These are phyloP conservation scores for Aspergillus latus DNA, from an alignment of 2,329 filamentous ascomycete species.

Conservation along the genomic window DNA sequence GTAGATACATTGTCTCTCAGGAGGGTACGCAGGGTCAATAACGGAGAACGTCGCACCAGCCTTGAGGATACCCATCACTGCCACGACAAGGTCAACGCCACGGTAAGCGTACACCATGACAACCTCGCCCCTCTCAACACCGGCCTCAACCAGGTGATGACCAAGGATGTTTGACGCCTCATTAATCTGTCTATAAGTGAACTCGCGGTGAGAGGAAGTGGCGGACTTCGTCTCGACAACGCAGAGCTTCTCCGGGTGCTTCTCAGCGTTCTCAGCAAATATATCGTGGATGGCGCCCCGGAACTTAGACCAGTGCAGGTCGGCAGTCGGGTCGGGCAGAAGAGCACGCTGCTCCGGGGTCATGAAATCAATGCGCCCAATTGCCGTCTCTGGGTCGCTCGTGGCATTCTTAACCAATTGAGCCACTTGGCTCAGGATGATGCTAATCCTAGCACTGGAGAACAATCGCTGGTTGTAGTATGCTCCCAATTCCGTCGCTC, in stretches of 20 bases:
- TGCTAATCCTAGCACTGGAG: slow-evolving; percentile 46
- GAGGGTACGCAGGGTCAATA: slow-evolving; percentile 80
- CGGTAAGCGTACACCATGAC: slow-evolving; percentile 91
- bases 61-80: slow-evolving; percentile 73
- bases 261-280: slow-evolving; percentile 54
- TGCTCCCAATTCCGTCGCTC: slow-evolving; percentile 37
- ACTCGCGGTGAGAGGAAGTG: slow-evolving; percentile 60
- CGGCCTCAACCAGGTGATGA: slow-evolving; percentile 72
- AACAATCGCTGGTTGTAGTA: slow-evolving; percentile 50
- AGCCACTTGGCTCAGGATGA: slow-evolving; percentile 45
- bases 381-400: slow-evolving; percentile 38
- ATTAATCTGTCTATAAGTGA: slow-evolving; percentile 83
- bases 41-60: slow-evolving; percentile 60
- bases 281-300: slow-evolving; percentile 47
- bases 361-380: slow-evolving; percentile 48
- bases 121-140: slow-evolving; percentile 76
- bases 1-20: slow-evolving; percentile 77
- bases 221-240: slow-evolving; percentile 63
- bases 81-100: slow-evolving; percentile 72
- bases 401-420: slow-evolving; percentile 44
- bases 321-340: slow-evolving; percentile 39
- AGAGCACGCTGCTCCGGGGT: slow-evolving; percentile 34
- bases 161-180: slow-evolving; percentile 79
- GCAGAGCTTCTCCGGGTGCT: slow-evolving; percentile 67
- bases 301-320: slow-evolving; percentile 48